Base-by-base conservation (phyloP, 768 basidiomycete genomes). In the Pulveroboletus sp. region DNA sequence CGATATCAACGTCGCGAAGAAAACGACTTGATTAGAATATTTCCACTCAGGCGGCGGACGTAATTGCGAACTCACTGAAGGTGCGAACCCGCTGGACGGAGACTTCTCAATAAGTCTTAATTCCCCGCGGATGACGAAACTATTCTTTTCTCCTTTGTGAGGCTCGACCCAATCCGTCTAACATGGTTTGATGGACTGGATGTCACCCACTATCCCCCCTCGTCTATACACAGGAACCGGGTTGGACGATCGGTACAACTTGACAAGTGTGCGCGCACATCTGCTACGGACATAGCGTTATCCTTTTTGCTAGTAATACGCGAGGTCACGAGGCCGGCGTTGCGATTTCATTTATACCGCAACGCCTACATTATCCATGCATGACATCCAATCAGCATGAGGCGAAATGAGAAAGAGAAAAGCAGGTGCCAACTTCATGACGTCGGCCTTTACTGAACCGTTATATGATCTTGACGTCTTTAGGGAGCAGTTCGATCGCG, bases 401-500 rank as follows among this genome's bases (percentile, higher is more conserved):
- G 13, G 7, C 9, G 10, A 27, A 32, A 27, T 7, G 17, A 27
- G 32, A 20, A 26, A 42, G n/a, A 6, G 42, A n/a, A n/a, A 45
- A 37, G 16, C n/a, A 19, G 16, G 30, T 14, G 23, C 30, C 8
- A 7, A 27, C 5, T 16, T 34, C 9, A 43, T 43, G 41, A 43
- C 41, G 39, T 24, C 23, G 35, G 9, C 26, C 23, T 17, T 51
- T 44, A 44, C 34, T 32, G 17, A 19, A 40, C 27, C 13, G 8
- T 43, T 29, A 29, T 42, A 35, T 5, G 2, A 26, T 36, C 38
- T 12, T 53, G 43, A 54, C 39, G 49, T 45, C 39, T 42, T 36
- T 10, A 23, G 14, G n/a, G n/a, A 39, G 34, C 26, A 35, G n/a
- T n/a, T n/a, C n/a, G n/a, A n/a, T n/a, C n/a, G n/a, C n/a, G n/a